These are phyloP conservation scores for Ensete ventricosum DNA, from an alignment of 176 grass and related monocot genomes.

Conservation along the genomic window DNA sequence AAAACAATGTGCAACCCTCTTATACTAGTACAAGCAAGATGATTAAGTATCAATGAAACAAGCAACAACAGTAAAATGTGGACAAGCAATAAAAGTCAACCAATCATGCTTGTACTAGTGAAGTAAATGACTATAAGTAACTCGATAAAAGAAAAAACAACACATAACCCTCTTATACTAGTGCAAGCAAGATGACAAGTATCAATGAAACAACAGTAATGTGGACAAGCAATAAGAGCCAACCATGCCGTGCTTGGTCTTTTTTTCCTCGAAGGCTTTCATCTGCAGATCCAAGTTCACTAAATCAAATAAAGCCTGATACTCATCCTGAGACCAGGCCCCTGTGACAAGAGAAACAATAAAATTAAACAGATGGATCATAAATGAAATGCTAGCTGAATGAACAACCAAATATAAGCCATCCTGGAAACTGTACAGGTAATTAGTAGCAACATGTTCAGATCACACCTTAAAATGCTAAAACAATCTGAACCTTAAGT, in stretches of 20 bases:
- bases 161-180: too few relatives aligned
- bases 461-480: neutral
- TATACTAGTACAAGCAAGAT: neutral
- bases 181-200: neutral
- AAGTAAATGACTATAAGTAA: too few relatives aligned
- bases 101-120: conserved; percentile 22
- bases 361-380: neutral
- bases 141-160: too few relatives aligned
- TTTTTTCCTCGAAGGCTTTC: conserved; percentile 33
- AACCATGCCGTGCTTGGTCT: conserved; percentile 37
- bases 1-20: neutral
- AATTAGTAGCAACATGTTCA: neutral
- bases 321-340: conserved; percentile 54
- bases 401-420: neutral
- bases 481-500: neutral
- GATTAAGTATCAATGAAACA: neutral
- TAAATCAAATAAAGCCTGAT: conserved; percentile 67
- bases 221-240: conserved; percentile 18
- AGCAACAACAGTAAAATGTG: neutral
- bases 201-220: neutral
- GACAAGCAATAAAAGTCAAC: conserved; percentile 31
- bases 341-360: conserved; percentile 28
- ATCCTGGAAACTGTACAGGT: neutral
- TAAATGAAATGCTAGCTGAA: neutral
- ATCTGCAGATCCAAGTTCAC: conserved; percentile 68